phyloP scores from a whole-genome alignment of 805 yeast genomes.

The Cyberlindnera samutprakarnensis region DNA sequence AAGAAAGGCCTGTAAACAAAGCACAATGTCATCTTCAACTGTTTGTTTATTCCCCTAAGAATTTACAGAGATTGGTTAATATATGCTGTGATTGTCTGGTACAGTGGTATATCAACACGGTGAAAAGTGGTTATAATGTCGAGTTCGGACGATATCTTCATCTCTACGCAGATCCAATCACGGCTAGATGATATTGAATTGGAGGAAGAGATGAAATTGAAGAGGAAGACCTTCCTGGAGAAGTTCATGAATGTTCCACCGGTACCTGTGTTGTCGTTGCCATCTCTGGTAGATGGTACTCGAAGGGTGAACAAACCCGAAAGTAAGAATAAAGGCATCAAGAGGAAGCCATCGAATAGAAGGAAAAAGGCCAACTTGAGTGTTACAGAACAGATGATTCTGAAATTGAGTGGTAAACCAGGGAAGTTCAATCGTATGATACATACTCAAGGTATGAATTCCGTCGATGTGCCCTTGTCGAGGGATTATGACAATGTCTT shows the following conservation, averaged over 20 bases:
- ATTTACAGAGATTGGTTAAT: too few relatives aligned
- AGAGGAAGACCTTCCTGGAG: not conserved
- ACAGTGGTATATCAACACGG: too few relatives aligned
- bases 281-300: not conserved
- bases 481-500: constrained; percentile 3
- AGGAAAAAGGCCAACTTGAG: constrained; percentile 1
- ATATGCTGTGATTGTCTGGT: too few relatives aligned
- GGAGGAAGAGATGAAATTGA: constrained; percentile 4
- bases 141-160: constrained; percentile 11
- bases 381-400: constrained; percentile 8
- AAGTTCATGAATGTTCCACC: not conserved
- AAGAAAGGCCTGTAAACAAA: too few relatives aligned
- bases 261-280: not conserved
- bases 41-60: too few relatives aligned
- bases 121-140: too few relatives aligned
- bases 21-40: too few relatives aligned
- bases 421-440: too few relatives aligned
- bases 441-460: too few relatives aligned
- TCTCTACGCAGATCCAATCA: constrained; percentile 20
- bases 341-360: not conserved
- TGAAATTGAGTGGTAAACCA: constrained; percentile 12
- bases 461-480: too few relatives aligned
- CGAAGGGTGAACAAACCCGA: not conserved
- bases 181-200: constrained; percentile 14
- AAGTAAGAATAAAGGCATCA: not conserved